Conservation (phyloP, 768 basidiomycete genomes). For the Coprinopsis strossmayeri region DNA sequence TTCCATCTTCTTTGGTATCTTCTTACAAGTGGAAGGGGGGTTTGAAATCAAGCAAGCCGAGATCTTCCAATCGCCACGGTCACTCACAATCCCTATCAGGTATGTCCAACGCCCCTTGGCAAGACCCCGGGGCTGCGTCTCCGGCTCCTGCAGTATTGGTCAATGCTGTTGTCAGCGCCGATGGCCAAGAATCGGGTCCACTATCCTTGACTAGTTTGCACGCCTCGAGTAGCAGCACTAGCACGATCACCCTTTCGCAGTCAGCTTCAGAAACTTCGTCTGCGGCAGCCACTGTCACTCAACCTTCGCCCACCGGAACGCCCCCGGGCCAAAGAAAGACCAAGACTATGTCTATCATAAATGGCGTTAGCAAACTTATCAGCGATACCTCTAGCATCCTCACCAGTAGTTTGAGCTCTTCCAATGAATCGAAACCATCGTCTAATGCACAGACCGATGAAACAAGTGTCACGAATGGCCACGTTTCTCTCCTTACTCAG, state of each 20-base stretch:
- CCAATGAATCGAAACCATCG: neutral
- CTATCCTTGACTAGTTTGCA: constrained; percentile 28
- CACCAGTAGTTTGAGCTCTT: neutral
- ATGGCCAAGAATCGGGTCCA: constrained; percentile 33
- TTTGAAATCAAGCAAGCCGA: constrained; percentile 24
- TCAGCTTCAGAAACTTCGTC: constrained; percentile 33
- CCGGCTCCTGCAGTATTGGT: constrained; percentile 50
- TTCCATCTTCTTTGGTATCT: constrained; percentile 28
- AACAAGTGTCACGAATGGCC: constrained; percentile 20
- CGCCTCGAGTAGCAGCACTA: constrained; percentile 8
- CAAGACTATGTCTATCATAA: constrained; percentile 19
- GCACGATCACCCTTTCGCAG: neutral
- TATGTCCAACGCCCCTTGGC: constrained; percentile 35
- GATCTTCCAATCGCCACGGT: constrained; percentile 16
- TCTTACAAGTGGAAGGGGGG: constrained; percentile 31
- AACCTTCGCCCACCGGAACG: constrained; percentile 35
- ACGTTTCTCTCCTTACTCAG: constrained; percentile 55
- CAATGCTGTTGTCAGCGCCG: constrained; percentile 40
- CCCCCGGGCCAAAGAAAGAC: constrained; percentile 17
- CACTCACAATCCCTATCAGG: constrained; percentile 35
- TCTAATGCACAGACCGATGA: constrained; percentile 2
- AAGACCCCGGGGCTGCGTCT: constrained; percentile 45
- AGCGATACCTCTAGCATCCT: constrained; percentile 11
- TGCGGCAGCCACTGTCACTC: constrained; percentile 30
- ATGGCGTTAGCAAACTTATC: constrained; percentile 20